Evolutionary conservation across 208 protist species (phyloP).

Genomic region (Trichomonas vaginalis): DNA sequence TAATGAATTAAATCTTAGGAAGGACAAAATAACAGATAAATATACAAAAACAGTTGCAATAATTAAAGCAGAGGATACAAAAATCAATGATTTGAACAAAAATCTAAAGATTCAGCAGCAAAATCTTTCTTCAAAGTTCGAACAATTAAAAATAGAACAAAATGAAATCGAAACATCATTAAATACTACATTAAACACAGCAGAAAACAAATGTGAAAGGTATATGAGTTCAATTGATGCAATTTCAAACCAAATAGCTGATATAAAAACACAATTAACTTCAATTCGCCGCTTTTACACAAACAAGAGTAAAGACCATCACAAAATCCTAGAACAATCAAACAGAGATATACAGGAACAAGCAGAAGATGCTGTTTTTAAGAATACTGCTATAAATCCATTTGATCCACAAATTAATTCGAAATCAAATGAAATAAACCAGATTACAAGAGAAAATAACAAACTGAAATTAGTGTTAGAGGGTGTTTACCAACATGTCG

Average conservation of each 20-base stretch:
- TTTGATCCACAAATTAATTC: background rate
- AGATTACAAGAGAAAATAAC: background rate
- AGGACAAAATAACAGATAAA: background rate
- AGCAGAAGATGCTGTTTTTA: background rate
- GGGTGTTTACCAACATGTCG: background rate
- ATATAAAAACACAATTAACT: background rate
- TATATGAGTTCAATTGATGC: background rate
- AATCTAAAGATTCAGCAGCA: background rate
- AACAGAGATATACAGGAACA: background rate
- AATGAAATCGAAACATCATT: background rate
- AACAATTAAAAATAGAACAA: background rate
- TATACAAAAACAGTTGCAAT: background rate
- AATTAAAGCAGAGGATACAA: background rate
- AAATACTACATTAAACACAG: background rate
- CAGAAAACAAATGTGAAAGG: background rate
- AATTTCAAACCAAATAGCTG: background rate
- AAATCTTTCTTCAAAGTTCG: background rate
- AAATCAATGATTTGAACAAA: background rate
- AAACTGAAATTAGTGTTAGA: background rate
- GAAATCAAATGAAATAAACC: background rate
- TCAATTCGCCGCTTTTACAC: background rate
- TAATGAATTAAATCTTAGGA: background rate
- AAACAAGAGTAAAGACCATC: background rate
- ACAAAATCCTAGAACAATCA: background rate
- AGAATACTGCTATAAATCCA: background rate